Evolutionary conservation across 1,284 basidiomycete genomes (phyloP).

Genomic region (Malassezia vespertilionis): DNA sequence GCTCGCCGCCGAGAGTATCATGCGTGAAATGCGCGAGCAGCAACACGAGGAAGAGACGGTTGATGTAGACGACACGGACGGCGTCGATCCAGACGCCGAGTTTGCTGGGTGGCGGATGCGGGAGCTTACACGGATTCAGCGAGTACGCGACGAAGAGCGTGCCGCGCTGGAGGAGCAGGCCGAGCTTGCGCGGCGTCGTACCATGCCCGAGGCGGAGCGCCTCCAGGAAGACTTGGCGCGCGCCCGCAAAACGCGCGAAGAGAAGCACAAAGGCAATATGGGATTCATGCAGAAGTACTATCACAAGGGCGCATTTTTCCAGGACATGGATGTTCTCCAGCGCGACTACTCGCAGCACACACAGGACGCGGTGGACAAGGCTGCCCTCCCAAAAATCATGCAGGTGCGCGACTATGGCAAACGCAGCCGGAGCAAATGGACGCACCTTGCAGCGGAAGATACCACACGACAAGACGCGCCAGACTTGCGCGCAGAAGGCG

Average conservation of each 20-base stretch:
- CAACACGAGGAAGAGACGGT: slow-evolving; percentile 63
- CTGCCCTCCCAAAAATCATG: slow-evolving; percentile 81
- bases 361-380: slow-evolving; percentile 65
- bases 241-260: slow-evolving; percentile 65
- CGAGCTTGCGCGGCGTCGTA: slow-evolving; percentile 77
- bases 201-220: slow-evolving; percentile 80
- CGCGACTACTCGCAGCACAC: slow-evolving; percentile 84
- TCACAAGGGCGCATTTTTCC: slow-evolving; percentile 96
- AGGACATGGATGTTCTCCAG: slow-evolving; percentile 76
- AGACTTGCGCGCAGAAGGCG: slow-evolving; percentile 57
- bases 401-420: slow-evolving; percentile 95
- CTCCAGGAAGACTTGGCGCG: slow-evolving; percentile 77
- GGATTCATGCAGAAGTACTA: slow-evolving; percentile 96
- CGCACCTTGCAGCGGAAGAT: slow-evolving; percentile 87
- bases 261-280: slow-evolving; percentile 72
- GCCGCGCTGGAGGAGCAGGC: slow-evolving; percentile 68
- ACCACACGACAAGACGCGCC: slow-evolving; percentile 60
- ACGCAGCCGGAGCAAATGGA: slow-evolving; percentile 78
- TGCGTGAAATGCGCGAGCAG: slow-evolving; percentile 72
- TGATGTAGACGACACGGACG: slow-evolving; percentile 91
- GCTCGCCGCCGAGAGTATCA: slow-evolving; percentile 75
- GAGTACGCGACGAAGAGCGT: slow-evolving; percentile 73
- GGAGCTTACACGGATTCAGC: slow-evolving; percentile 78
- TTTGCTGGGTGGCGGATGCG: slow-evolving; percentile 92
- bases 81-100: slow-evolving; percentile 74